phyloP scores from a whole-genome alignment of 108 stramenopile species.

The Asterionellopsis glacialis region DNA sequence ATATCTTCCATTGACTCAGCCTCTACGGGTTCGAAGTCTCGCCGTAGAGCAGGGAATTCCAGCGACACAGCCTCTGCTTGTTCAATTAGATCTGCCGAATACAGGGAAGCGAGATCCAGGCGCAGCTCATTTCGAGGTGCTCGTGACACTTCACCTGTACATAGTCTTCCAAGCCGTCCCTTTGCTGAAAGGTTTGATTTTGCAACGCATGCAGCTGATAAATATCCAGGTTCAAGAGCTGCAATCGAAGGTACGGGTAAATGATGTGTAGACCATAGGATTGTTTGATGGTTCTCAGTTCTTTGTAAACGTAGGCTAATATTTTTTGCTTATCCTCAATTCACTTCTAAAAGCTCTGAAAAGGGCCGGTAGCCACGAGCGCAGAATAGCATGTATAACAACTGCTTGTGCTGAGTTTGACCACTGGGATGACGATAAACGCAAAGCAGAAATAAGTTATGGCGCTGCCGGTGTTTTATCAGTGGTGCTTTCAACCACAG shows the following conservation, averaged over 20 bases:
- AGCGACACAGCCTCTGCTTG: too few species aligned
- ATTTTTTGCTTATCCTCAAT: not conserved
- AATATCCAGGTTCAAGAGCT: not conserved
- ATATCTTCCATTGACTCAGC: too few species aligned
- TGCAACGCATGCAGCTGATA: not conserved
- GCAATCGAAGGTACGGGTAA: not conserved
- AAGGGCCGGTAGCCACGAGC: conserved; percentile 24
- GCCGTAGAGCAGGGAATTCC: too few species aligned
- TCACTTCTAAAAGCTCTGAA: conserved; percentile 7
- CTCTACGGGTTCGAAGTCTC: too few species aligned
- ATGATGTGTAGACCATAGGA: not conserved
- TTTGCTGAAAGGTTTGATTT: too few species aligned
- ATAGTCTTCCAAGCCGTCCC: too few species aligned
- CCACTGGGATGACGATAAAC: conserved; percentile 50
- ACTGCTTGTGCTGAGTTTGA: conserved; percentile 64
- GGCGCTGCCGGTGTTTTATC: conserved; percentile 64
- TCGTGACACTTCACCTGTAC: too few species aligned
- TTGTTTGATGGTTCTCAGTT: not conserved
- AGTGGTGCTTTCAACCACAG: conserved; percentile 44
- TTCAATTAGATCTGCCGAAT: too few species aligned
- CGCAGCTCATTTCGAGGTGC: too few species aligned
- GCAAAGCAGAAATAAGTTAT: conserved; percentile 59
- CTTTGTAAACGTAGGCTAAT: not conserved
- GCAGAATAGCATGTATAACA: conserved; percentile 49
- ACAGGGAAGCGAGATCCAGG: too few species aligned